Evolutionary conservation across 2,329 filamentous ascomycete genomes (phyloP), one percentile per base, ranked within the genome.

Genomic region (Penicillium crustosum): DNA sequence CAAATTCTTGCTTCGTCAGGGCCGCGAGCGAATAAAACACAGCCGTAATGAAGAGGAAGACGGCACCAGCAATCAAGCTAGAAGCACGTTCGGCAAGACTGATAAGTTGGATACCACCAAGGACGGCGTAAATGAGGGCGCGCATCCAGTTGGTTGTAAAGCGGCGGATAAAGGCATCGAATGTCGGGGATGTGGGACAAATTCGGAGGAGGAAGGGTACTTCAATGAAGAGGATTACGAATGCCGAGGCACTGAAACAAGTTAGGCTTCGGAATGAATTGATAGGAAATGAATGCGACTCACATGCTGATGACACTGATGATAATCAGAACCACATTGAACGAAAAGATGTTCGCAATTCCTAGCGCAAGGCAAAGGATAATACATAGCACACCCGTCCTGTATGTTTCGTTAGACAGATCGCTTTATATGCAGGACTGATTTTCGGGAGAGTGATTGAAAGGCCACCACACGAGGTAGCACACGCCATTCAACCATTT

Each of bases 71-170:
- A 65, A 99, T 90, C 75, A 99, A 79, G 71, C 87, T 91, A 50
- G 88, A 90, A 10, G 83, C 74, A 47, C 77, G 73, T 23, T 79
- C 70, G 60, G 89, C 82, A 62, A 93, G 79, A 74, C 91, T 95
- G 58, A 96, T 79, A 85, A 90, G 97, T 77, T 97, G 92, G 45
- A 96, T 76, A 50, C 88, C 72, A 67, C 86, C 89, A 89, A 97
- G 93, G 73, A 85, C 78, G 57, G 79, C 78, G 78, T 99, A 99
- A 73, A 96, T 89, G 57, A 81, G 89, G 21, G 93, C 93, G 77
- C 94, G 92, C 88, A 94, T 95, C 81, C 93, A 97, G 82, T 97
- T 97, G 59, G 93, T 96, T 63, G 91, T 91, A 81, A 99, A 90
- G 71, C 86, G 88, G 77, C 93, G 92, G 76, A 99, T 93, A 74